Base-by-base conservation (phyloP, 139 green algal species). In the Chlorella sp. region DNA sequence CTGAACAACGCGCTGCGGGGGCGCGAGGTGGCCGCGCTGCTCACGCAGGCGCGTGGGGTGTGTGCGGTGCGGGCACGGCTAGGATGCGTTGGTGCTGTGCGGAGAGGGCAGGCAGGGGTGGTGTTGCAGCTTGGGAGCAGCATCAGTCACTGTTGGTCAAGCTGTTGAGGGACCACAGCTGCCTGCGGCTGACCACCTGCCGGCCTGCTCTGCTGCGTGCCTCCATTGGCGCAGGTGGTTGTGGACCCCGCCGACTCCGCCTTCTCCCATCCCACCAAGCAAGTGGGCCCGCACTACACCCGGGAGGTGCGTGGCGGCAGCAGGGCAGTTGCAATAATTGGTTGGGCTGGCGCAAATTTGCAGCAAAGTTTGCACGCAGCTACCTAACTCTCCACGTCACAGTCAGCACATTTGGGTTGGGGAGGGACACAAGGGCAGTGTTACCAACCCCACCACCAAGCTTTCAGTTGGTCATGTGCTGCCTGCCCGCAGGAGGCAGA, bases 211-310 rank as follows among this genome's bases (percentile, higher is more conserved):
- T 6, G 0, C 0, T 6, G 3, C 72, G 26, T 63, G 38, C 41
- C 41, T 26, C 41, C 9, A 38, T 3, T 11, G 26, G 2, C 25
- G 65, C 86, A 89, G 69, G 69, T 81, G 0, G 73, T 79, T n/a
- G 87, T 90, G 0, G 75, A 86, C 38, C 82, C 75, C 23, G 39
- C 75, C 7, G 87, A 90, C 84, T 74, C 84, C 0, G 87, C 83
- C 13, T 90, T 90, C 67, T 17, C 72, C 23, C 20, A 34, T 6
- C 87, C 87, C 64, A 78, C 82, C 65, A 90, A 90, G 56, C 85
- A 74, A 21, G 84, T 90, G 25, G 87, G 87, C 20, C 80, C 81
- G 12, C 17, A 20, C 4, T 89, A 89, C 51, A 71, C 32, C 73
- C 36, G 79, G 41, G n/a, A 82, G 41, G 82, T 82, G 82, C 18